Evolutionary conservation across 768 basidiomycete genomes (phyloP).

Genomic region (Russula foetens): DNA sequence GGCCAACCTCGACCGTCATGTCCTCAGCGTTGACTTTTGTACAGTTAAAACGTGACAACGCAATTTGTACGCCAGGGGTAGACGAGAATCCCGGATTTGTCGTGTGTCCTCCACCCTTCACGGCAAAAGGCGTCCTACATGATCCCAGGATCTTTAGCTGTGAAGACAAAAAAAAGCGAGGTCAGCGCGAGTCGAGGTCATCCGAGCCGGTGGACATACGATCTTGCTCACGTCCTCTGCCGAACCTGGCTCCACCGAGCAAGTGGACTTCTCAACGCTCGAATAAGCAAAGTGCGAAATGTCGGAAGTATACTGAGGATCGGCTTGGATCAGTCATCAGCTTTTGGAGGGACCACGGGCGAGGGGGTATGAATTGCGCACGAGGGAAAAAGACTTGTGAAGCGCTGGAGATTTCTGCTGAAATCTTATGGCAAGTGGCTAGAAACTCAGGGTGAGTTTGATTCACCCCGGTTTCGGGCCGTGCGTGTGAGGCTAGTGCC

Average conservation of each 20-base stretch:
- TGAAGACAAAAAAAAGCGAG: not conserved
- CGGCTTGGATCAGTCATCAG: not conserved
- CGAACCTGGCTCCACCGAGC: slow-evolving; percentile 20
- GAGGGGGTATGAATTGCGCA: not conserved
- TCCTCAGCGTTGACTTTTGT: not conserved
- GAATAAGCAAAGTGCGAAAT: slow-evolving; percentile 7
- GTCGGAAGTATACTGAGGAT: slow-evolving; percentile 1
- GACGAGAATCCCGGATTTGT: slow-evolving; percentile 23
- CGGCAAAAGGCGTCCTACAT: not conserved
- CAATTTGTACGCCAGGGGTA: slow-evolving; percentile 23
- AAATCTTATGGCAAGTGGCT: not conserved
- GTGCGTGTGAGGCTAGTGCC: no score
- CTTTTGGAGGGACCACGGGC: not conserved
- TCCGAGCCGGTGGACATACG: no score
- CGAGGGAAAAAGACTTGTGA: not conserved
- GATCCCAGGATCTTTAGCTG: slow-evolving; percentile 13
- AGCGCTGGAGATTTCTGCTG: not conserved
- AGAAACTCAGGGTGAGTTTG: no score
- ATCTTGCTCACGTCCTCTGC: slow-evolving; percentile 15
- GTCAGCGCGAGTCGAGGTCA: not conserved
- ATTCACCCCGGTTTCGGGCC: no score
- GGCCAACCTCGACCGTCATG: slow-evolving; percentile 15
- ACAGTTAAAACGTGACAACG: slow-evolving; percentile 21
- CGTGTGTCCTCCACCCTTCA: slow-evolving; percentile 24
- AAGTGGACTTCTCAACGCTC: not conserved